Base-by-base conservation (phyloP, 1,284 basidiomycete species). In the Cryptococcus maquisensis region DNA sequence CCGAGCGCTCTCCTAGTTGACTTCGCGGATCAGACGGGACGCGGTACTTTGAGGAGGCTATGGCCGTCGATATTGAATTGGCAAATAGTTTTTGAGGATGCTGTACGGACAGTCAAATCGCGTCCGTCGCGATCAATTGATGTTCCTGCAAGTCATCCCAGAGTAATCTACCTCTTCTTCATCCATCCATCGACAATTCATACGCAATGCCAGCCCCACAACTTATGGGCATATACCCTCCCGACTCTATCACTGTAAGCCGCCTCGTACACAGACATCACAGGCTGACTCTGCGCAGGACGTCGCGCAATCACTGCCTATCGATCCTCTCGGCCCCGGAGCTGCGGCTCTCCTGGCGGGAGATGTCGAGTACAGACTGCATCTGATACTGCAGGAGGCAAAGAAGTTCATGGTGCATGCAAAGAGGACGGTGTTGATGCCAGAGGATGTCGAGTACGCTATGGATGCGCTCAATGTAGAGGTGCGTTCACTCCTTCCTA, bases 321-420 rank as follows among this genome's bases (percentile, higher is more conserved):
- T 98, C 56, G 79, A 84, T n/a, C 86, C 79, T 44, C 77, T 98
- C 42, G 81, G 89, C 1, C 90, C 94, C 54, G 75, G 82, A 6
- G 88, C 97, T 12, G 88, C 92, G 2, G 84, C 85, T 18, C 82
- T 89, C 0, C 81, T 99, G 16, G 93, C 95, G 2, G 91, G 90
- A 59, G 96, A 99, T 78, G 91, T 98, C 41, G 95, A 98, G 73
- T 97, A 98, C 76, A 82, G 96, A 55, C 84, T 98, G 69, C 92
- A 95, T 72, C 90, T 74, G 41, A 70, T 75, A 28, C 51, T 67
- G 20, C 75, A 95, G 86, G 94, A 98, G 81, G 93, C 95, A 10
- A 85, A 90, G 23, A 89, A 93, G 57, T 98, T 96, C 75, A 98
- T 97, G 89, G 83, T 92, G 23, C 94, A 98, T 74, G 87, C 89